A percentile compares a stretch with the other conserved stretches of the same genome.
Evolutionary conservation across 2,329 filamentous ascomycete species (phyloP).

Genomic region (Aspergillus hiratsukae): DNA sequence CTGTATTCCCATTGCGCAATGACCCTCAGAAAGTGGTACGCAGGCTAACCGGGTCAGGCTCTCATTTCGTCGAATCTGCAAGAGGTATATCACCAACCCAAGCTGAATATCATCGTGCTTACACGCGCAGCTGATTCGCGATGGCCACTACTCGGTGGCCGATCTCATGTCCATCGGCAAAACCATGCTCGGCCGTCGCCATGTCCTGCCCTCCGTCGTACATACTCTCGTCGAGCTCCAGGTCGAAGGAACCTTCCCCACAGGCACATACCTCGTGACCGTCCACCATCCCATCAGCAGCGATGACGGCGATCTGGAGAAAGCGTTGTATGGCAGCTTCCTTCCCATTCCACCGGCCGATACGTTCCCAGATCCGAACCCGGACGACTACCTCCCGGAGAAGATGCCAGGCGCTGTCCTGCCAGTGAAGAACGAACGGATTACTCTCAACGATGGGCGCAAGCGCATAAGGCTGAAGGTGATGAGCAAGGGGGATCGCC

Average conservation of each 20-base stretch:
- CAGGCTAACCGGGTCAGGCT: slow-evolving; percentile 23
- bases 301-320: slow-evolving; percentile 80
- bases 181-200: slow-evolving; percentile 87
- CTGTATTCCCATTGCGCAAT: neutral
- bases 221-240: slow-evolving; percentile 77
- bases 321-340: slow-evolving; percentile 87
- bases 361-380: slow-evolving; percentile 62
- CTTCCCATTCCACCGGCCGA: slow-evolving; percentile 69
- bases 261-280: slow-evolving; percentile 88
- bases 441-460: slow-evolving; percentile 69
- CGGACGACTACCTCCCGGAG: slow-evolving; percentile 61
- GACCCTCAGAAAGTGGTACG: too few relatives aligned
- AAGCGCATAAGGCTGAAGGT: slow-evolving; percentile 70
- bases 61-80: slow-evolving; percentile 80
- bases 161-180: slow-evolving; percentile 90
- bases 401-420: slow-evolving; percentile 78
- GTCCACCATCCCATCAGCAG: slow-evolving; percentile 84
- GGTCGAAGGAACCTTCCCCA: slow-evolving; percentile 89
- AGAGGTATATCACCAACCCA: slow-evolving; percentile 52
- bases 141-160: slow-evolving; percentile 87
- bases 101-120: slow-evolving; percentile 1
- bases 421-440: slow-evolving; percentile 60
- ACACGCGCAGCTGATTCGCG: slow-evolving; percentile 69
- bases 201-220: slow-evolving; percentile 80
- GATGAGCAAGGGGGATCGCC: slow-evolving; percentile 81